Conservation (phyloP, 2,329 filamentous ascomycete genomes). For the Dactylonectria macrodidyma region DNA sequence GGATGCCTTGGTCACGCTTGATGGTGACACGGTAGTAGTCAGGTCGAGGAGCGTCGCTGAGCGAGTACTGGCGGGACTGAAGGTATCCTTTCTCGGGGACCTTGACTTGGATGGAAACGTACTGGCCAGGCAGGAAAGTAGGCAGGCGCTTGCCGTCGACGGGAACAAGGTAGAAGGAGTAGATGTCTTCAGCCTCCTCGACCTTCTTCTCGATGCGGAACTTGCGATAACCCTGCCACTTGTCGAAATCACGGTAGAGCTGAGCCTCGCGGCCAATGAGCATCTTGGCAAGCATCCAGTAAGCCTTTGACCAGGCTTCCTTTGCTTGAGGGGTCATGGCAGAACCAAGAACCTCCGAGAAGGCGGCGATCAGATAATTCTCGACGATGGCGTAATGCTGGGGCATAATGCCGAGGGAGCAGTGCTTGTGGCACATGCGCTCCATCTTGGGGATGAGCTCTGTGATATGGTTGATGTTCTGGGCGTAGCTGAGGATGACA, state of each 20-base stretch:
- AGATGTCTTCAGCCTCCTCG: slow-evolving; percentile 77
- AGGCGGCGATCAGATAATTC: slow-evolving; percentile 77
- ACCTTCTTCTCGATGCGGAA: slow-evolving; percentile 78
- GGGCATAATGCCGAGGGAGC: slow-evolving; percentile 76
- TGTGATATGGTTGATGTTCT: slow-evolving; percentile 76
- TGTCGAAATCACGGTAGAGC: slow-evolving; percentile 72
- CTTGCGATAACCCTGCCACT: slow-evolving; percentile 77
- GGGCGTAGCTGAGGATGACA: slow-evolving; percentile 77
- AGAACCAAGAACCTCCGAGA: slow-evolving; percentile 76
- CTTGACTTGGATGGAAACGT: slow-evolving; percentile 74
- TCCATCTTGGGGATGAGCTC: slow-evolving; percentile 69
- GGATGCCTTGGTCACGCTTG: slow-evolving; percentile 74
- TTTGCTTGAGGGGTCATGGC: slow-evolving; percentile 75
- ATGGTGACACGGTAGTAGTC: slow-evolving; percentile 80
- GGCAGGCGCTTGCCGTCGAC: slow-evolving; percentile 74
- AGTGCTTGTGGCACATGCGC: slow-evolving; percentile 80
- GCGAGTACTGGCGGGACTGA: slow-evolving; percentile 81
- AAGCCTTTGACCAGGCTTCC: slow-evolving; percentile 79
- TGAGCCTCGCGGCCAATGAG: slow-evolving; percentile 77
- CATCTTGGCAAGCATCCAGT: slow-evolving; percentile 81
- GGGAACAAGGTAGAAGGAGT: slow-evolving; percentile 78
- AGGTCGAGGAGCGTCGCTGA: slow-evolving; percentile 74
- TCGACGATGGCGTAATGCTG: slow-evolving; percentile 81
- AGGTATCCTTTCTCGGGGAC: slow-evolving; percentile 70
- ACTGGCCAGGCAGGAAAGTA: slow-evolving; percentile 78